A percentile compares a stretch with the other conserved stretches of the same genome.
Evolutionary conservation across 2,329 filamentous ascomycete species (phyloP).

Genomic region (Thelonectria blattea): DNA sequence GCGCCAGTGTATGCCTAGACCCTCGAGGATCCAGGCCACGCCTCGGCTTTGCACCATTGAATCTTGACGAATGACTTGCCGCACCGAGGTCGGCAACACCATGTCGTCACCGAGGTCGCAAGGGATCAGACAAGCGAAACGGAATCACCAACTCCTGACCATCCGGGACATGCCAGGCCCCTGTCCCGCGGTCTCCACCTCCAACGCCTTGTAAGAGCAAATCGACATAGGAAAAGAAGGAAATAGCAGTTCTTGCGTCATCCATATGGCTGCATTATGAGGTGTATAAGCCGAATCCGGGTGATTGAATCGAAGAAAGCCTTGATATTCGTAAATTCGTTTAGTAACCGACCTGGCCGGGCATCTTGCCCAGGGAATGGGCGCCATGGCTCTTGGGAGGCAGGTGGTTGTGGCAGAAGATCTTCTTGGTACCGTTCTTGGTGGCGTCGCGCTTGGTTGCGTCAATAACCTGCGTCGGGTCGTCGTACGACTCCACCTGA

Average conservation of each 20-base stretch:
- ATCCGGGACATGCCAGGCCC: slow-evolving; percentile 27
- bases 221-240: slow-evolving; percentile 14
- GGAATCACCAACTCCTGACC: slow-evolving; percentile 34
- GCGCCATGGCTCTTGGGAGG: slow-evolving; percentile 53
- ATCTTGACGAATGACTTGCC: background rate
- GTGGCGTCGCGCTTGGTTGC: slow-evolving; percentile 61
- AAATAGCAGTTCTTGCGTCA: slow-evolving; percentile 4
- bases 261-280: slow-evolving; percentile 18
- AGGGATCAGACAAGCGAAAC: slow-evolving; percentile 25
- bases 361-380: slow-evolving; percentile 62
- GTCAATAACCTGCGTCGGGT: slow-evolving; percentile 66
- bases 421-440: slow-evolving; percentile 53
- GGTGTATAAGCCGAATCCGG: background rate
- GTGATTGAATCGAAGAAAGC: slow-evolving; percentile 13
- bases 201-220: slow-evolving; percentile 35
- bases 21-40: background rate
- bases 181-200: slow-evolving; percentile 26
- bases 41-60: slow-evolving; percentile 16
- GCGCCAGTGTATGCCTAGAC: background rate
- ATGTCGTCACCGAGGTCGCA: slow-evolving; percentile 4
- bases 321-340: slow-evolving; percentile 32
- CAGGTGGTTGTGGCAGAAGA: slow-evolving; percentile 65
- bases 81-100: background rate
- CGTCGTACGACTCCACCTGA: slow-evolving; percentile 72
- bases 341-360: slow-evolving; percentile 61